Base-by-base conservation (phyloP, 75 land plant species). In the Picea glauca region DNA sequence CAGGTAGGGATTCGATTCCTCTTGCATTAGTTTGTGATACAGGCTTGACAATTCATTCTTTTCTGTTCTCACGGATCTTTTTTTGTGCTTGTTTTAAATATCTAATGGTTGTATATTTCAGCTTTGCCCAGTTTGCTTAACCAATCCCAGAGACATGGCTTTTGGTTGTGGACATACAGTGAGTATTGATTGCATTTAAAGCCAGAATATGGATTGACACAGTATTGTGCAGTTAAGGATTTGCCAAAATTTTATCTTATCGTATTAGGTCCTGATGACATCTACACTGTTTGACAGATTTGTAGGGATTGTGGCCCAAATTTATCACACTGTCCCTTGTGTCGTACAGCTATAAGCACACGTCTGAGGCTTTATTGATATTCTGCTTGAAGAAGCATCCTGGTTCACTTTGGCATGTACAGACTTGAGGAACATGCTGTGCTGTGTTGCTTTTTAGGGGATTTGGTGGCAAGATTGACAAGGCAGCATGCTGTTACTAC, bases 81-180 rank as follows among this genome's bases (percentile, higher is more conserved):
- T 26, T 26, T 23, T 40, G 14, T 74, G 21, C 20, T 81, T 43
- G 54, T 13, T 38, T 38, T 8, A 18, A 35, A 40, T 17, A 18
- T 33, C 72, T 17, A 68, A 33, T 68, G 18, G n/a, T 20, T 68
- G 46, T 68, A 40, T 17, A 62, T 15, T 79, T 20, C 68, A 90
- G 93, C 80, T 78, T n/a, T 96, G 99, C 80, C 95, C 99, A 12
- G 84, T 96, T 38, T 96, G 99, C 79, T 77, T 94, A 73, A 79
- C 83, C 43, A 85, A 89, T 60, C 83, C 87, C 17, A 94, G 83
- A 82, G 80, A 96, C 73, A 81, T 94, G 93, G 99, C 99, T 68
- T 96, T 96, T 79, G 90, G 85, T 43, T 96, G 99, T 59, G 99
- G 99, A 72, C 99, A 96, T 81, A 77, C 78, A 88, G 97, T 94